phyloP scores from a whole-genome alignment of 192 early-diverging fungal genomes.

The Cladochytrium replicatum region DNA sequence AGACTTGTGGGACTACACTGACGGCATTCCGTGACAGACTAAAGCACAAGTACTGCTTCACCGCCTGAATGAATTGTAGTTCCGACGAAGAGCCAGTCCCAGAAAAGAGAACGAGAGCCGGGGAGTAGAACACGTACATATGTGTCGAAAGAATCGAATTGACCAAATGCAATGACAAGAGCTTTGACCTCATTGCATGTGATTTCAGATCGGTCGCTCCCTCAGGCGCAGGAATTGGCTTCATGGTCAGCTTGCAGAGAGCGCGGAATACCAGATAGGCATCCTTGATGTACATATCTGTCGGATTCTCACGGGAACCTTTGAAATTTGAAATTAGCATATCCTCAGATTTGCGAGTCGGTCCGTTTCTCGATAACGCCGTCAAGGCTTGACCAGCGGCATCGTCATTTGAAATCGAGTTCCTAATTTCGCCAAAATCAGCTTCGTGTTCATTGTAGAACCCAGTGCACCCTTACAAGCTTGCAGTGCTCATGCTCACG shows the following conservation, averaged over 20 bases:
- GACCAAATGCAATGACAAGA: conserved; percentile 74
- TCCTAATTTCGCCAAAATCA: too few relatives aligned
- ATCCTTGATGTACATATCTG: conserved; percentile 47
- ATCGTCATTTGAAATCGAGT: too few relatives aligned
- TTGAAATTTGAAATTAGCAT: too few relatives aligned
- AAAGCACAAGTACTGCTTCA: conserved; percentile 79
- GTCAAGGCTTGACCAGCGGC: too few relatives aligned
- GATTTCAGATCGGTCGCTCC: conserved; percentile 62
- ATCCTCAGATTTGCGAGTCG: too few relatives aligned
- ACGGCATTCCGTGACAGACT: conserved; percentile 74
- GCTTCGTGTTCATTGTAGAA: too few relatives aligned
- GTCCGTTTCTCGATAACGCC: too few relatives aligned
- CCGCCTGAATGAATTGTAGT: conserved; percentile 65
- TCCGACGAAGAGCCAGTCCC: conserved; percentile 13
- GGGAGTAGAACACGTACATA: conserved; percentile 58
- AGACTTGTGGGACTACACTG: conserved; percentile 63
- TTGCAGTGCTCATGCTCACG: too few relatives aligned
- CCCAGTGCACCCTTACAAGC: too few relatives aligned
- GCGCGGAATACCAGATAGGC: conserved; percentile 78
- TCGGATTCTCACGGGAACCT: conserved; percentile 3
- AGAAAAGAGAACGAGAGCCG: conserved; percentile 37
- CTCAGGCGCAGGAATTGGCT: conserved; percentile 53
- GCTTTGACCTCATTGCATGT: conserved; percentile 71
- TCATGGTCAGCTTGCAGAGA: conserved; percentile 83
- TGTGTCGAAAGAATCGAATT: conserved; percentile 64